Evolutionary conservation across 768 basidiomycete genomes (phyloP).

Genomic region (Rhizopogon vulgaris): DNA sequence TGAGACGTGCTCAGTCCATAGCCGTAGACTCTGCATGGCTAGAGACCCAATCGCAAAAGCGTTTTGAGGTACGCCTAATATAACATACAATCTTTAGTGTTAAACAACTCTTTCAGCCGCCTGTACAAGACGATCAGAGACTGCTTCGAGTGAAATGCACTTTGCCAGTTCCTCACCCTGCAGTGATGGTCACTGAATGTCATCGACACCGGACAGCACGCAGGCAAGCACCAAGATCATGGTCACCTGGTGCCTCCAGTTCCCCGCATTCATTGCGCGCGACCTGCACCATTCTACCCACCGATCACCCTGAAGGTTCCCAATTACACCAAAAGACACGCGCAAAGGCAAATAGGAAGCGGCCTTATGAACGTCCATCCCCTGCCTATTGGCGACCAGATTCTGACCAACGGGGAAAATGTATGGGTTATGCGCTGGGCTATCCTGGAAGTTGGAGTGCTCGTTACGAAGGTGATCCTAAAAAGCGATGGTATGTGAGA

Average conservation of each 20-base stretch:
- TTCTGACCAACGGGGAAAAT: constrained; percentile 13
- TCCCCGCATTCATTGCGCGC: constrained; percentile 21
- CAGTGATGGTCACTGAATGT: constrained; percentile 20
- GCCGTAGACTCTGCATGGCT: constrained; percentile 35
- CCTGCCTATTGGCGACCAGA: constrained; percentile 26
- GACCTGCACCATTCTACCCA: constrained; percentile 12
- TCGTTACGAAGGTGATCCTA: constrained; percentile 5
- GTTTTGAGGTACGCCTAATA: constrained; percentile 13
- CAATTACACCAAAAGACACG: neutral
- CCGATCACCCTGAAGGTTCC: constrained; percentile 6
- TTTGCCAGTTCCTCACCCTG: constrained; percentile 7
- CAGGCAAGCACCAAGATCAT: neutral
- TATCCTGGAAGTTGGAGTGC: constrained; percentile 25
- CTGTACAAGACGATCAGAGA: constrained; percentile 7
- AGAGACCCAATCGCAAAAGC: constrained; percentile 15
- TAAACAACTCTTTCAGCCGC: constrained; percentile 8
- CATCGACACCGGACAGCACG: neutral
- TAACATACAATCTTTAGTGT: neutral
- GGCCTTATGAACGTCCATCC: constrained; percentile 10
- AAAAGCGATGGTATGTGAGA: constrained; percentile 14
- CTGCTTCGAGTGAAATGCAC: neutral
- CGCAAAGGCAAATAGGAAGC: constrained; percentile 4
- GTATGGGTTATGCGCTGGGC: constrained; percentile 25
- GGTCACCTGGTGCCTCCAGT: neutral
- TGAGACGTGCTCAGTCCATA: constrained; percentile 29